Evolutionary conservation across 2,329 filamentous ascomycete genomes (phyloP).

Genomic region (Dactylonectria estremocensis): DNA sequence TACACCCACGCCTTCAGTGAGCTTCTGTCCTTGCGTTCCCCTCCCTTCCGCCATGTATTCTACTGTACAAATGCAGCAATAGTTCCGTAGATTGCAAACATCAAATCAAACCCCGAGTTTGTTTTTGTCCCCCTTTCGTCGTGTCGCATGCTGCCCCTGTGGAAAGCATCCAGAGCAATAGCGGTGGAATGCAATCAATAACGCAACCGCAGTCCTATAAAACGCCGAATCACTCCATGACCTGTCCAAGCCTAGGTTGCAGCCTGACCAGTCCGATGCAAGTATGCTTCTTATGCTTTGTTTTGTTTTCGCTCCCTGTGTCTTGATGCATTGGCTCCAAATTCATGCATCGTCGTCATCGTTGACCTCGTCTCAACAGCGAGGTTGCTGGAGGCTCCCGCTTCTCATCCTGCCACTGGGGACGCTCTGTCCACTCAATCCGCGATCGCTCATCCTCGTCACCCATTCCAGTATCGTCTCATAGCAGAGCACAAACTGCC

Average conservation of each 20-base stretch:
- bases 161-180: background rate
- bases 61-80: slow-evolving; percentile 43
- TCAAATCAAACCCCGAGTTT: slow-evolving; percentile 23
- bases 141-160: slow-evolving; percentile 1
- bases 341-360: slow-evolving; percentile 16
- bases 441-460: slow-evolving; percentile 61
- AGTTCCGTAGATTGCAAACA: slow-evolving; percentile 23
- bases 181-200: background rate
- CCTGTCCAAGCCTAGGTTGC: slow-evolving; percentile 9
- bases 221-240: slow-evolving; percentile 30
- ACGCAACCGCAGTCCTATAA: slow-evolving; percentile 33
- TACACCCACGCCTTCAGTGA: slow-evolving; percentile 30
- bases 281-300: slow-evolving; percentile 38
- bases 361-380: slow-evolving; percentile 24
- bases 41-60: slow-evolving; percentile 34
- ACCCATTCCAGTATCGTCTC: slow-evolving; percentile 95
- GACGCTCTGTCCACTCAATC: slow-evolving; percentile 30
- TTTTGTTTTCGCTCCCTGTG: slow-evolving; percentile 17
- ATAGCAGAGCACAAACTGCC: slow-evolving; percentile 96
- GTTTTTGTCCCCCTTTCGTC: slow-evolving; percentile 33
- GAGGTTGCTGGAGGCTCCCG: slow-evolving; percentile 51
- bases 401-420: slow-evolving; percentile 46
- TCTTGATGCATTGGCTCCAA: slow-evolving; percentile 18
- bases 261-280: slow-evolving; percentile 39
- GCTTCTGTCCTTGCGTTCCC: slow-evolving; percentile 31